Percentiles rank a stretch among this genome's conserved stretches.
phyloP scores from a whole-genome alignment of 768 basidiomycete species.

The Lactarius sp. region DNA sequence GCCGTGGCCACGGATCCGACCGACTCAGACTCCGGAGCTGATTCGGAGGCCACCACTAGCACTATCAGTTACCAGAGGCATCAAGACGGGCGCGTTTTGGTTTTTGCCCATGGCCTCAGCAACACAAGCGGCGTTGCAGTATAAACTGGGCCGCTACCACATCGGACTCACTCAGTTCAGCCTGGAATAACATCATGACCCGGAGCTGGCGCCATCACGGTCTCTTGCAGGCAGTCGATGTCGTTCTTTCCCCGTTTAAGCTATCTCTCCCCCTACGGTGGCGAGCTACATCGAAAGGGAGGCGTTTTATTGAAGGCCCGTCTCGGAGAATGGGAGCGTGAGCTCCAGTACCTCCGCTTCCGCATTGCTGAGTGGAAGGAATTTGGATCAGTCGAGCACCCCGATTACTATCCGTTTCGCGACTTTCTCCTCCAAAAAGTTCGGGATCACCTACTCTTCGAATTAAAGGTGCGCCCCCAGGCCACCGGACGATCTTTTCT shows the following conservation, averaged over 20 bases:
- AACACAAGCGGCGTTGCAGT: background rate
- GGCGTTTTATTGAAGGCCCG: slow-evolving; percentile 19
- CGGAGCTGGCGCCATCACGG: background rate
- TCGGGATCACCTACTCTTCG: slow-evolving; percentile 18
- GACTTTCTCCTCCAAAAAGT: slow-evolving; percentile 20
- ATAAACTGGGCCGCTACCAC: background rate
- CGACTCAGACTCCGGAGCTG: too few relatives aligned
- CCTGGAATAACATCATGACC: slow-evolving; percentile 1
- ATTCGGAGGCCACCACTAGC: too few relatives aligned
- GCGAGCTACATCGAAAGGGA: slow-evolving; percentile 23
- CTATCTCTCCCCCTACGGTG: slow-evolving; percentile 13
- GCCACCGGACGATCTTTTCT: background rate
- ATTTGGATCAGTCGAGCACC: slow-evolving; percentile 20
- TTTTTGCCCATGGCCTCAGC: background rate
- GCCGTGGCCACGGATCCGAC: too few relatives aligned
- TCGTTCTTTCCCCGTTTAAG: slow-evolving; percentile 12
- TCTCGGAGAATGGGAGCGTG: slow-evolving; percentile 25
- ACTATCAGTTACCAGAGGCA: too few relatives aligned
- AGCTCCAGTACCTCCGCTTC: slow-evolving; percentile 24
- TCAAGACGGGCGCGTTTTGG: background rate
- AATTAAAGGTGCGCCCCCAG: slow-evolving; percentile 21
- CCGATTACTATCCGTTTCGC: slow-evolving; percentile 22
- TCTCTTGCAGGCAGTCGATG: background rate
- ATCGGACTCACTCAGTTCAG: slow-evolving; percentile 10
- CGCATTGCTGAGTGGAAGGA: slow-evolving; percentile 25